A percentile compares a stretch with the other conserved stretches of the same genome.
These are phyloP conservation scores for Penicillium vulpinum DNA, from an alignment of 2,329 filamentous ascomycete species.

Conservation along the genomic window DNA sequence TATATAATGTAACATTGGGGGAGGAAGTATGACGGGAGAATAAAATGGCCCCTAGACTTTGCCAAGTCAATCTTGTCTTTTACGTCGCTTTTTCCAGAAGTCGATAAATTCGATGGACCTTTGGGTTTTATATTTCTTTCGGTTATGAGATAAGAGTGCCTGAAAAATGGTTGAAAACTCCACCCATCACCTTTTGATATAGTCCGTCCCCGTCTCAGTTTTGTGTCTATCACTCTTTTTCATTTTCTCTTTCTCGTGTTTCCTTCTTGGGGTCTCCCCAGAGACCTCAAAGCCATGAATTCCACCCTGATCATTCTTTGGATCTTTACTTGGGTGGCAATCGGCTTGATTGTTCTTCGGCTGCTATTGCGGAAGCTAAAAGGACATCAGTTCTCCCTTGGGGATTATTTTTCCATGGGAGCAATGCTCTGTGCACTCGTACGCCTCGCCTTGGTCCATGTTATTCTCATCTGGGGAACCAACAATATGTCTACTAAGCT, in stretches of 20 bases:
- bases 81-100: too few species aligned
- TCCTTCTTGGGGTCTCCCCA: too few species aligned
- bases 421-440: conserved; percentile 13
- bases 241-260: too few species aligned
- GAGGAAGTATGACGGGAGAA: too few species aligned
- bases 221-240: not conserved
- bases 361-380: conserved; percentile 10
- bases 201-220: not conserved
- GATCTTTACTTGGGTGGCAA: conserved; percentile 16
- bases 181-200: not conserved
- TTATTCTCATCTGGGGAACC: conserved; percentile 41
- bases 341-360: conserved; percentile 12
- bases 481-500: conserved; percentile 33
- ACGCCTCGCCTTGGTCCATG: conserved; percentile 30
- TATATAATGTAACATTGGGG: too few species aligned
- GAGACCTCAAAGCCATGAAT: conserved; percentile 4
- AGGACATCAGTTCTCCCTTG: conserved; percentile 6
- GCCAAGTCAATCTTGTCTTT: too few species aligned
- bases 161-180: not conserved
- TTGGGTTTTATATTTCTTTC: too few species aligned
- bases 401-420: conserved; percentile 15
- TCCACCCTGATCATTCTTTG: conserved; percentile 15
- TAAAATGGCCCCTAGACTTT: not conserved
- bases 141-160: too few species aligned
- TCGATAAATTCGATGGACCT: too few species aligned